Conservation (phyloP, 805 yeast genomes). For the Candida methanosorbosa region DNA sequence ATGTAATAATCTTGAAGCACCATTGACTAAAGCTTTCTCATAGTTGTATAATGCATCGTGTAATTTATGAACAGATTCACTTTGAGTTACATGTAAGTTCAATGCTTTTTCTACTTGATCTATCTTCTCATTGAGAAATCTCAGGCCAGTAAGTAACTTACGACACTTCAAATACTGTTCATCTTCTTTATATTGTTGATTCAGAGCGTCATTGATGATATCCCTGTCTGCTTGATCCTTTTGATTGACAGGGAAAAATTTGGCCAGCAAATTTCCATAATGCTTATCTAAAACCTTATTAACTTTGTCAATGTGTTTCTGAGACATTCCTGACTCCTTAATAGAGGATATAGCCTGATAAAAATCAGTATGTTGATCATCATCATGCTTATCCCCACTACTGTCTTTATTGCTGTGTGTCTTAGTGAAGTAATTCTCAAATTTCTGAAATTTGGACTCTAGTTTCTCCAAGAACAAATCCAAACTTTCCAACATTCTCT, state of each 20-base stretch:
- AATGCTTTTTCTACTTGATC: constrained; percentile 28
- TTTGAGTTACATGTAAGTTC: constrained; percentile 19
- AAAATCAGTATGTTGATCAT: constrained; percentile 12
- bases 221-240: not conserved
- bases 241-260: not conserved
- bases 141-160: constrained; percentile 26
- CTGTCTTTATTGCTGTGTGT: not conserved
- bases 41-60: constrained; percentile 35
- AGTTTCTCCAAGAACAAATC: constrained; percentile 20
- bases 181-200: not conserved
- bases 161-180: constrained; percentile 17
- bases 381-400: constrained; percentile 2
- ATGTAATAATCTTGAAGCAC: constrained; percentile 46
- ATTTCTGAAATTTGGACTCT: constrained; percentile 18
- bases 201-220: not conserved
- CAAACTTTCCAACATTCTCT: constrained; percentile 17
- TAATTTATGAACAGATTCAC: constrained; percentile 17
- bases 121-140: constrained; percentile 30
- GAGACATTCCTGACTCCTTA: constrained; percentile 13
- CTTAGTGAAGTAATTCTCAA: constrained; percentile 17
- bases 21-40: constrained; percentile 34
- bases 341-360: constrained; percentile 15
- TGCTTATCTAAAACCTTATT: constrained; percentile 7
- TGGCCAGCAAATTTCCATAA: not conserved
- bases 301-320: constrained; percentile 2